phyloP scores from a whole-genome alignment of 805 yeast genomes.

The Metschnikowia rubicola region DNA sequence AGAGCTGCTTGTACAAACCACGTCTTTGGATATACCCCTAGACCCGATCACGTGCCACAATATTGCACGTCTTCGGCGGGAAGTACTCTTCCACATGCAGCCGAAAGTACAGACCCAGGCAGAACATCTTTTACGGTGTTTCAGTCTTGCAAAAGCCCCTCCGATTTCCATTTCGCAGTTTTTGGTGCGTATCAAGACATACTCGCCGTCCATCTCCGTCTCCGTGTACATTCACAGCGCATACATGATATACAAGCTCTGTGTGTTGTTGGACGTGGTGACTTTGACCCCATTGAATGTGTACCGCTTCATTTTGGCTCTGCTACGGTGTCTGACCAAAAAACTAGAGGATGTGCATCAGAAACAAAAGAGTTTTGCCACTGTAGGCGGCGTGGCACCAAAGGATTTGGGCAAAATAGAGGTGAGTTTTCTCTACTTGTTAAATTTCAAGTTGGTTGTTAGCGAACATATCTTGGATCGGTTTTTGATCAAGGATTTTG shows the following conservation, averaged over 20 bases:
- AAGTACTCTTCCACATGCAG: slow-evolving; percentile 19
- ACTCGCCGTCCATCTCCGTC: slow-evolving; percentile 38
- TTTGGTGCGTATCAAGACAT: slow-evolving; percentile 35
- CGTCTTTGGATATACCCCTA: slow-evolving; percentile 14
- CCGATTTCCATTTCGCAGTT: slow-evolving; percentile 33
- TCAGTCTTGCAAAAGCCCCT: slow-evolving; percentile 35
- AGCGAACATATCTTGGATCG: slow-evolving; percentile 32
- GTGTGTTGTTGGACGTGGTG: slow-evolving; percentile 31
- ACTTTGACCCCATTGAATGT: slow-evolving; percentile 35
- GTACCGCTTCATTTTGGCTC: slow-evolving; percentile 38
- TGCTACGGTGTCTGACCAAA: slow-evolving; percentile 38
- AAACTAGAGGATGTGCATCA: slow-evolving; percentile 44
- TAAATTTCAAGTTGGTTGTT: slow-evolving; percentile 48
- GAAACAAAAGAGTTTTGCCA: slow-evolving; percentile 40
- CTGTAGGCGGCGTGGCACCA: slow-evolving; percentile 42
- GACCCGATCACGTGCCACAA: slow-evolving; percentile 18
- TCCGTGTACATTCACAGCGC: slow-evolving; percentile 40
- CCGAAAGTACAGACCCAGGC: slow-evolving; percentile 22
- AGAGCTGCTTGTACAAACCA: slow-evolving; percentile 19
- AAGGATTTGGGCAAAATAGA: slow-evolving; percentile 48
- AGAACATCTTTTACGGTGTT: slow-evolving; percentile 27
- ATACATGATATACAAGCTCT: slow-evolving; percentile 33
- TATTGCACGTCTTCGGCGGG: slow-evolving; percentile 21
- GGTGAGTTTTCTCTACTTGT: slow-evolving; percentile 45
- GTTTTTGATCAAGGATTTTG: slow-evolving; percentile 31